Conservation (phyloP, 2,329 filamentous ascomycete genomes). For the Fusarium sambucinum region DNA sequence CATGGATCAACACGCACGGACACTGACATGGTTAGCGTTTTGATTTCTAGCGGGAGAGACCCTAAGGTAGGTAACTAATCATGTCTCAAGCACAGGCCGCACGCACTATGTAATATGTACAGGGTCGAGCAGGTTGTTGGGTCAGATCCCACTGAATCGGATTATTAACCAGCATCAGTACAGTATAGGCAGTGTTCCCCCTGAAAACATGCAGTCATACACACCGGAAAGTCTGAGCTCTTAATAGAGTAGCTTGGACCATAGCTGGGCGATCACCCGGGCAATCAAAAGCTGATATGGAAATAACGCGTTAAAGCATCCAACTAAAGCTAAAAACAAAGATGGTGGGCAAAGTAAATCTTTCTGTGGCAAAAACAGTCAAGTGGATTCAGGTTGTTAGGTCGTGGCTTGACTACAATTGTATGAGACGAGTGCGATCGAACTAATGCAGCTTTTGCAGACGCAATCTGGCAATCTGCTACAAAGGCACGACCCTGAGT, state of each 20-base stretch:
- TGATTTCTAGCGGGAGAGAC: slow-evolving; percentile 11
- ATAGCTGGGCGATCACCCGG: neutral
- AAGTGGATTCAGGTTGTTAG: neutral
- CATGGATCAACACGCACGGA: slow-evolving; percentile 8
- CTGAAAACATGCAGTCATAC: neutral
- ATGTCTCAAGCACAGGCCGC: slow-evolving; percentile 23
- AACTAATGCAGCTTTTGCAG: slow-evolving; percentile 24
- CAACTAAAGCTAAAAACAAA: neutral
- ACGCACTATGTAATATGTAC: neutral
- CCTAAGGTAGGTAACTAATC: slow-evolving; percentile 5
- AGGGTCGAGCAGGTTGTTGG: slow-evolving; percentile 19
- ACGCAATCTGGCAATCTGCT: slow-evolving; percentile 35
- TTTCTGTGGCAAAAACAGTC: slow-evolving; percentile 8
- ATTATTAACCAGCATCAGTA: slow-evolving; percentile 1
- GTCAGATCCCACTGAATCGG: slow-evolving; percentile 14
- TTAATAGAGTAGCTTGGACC: neutral
- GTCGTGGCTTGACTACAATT: neutral
- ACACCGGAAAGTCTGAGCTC: slow-evolving; percentile 9
- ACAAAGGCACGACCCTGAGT: slow-evolving; percentile 39
- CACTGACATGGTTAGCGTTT: slow-evolving; percentile 3
- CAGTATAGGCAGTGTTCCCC: neutral
- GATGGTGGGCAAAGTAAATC: slow-evolving; percentile 1
- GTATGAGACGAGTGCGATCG: slow-evolving; percentile 13
- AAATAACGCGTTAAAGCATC: neutral
- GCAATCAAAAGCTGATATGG: slow-evolving; percentile 11